A percentile compares a stretch with the other conserved stretches of the same genome.
Evolutionary conservation across 345 rosid genomes (phyloP).

Genomic region (Populus euphratica): DNA sequence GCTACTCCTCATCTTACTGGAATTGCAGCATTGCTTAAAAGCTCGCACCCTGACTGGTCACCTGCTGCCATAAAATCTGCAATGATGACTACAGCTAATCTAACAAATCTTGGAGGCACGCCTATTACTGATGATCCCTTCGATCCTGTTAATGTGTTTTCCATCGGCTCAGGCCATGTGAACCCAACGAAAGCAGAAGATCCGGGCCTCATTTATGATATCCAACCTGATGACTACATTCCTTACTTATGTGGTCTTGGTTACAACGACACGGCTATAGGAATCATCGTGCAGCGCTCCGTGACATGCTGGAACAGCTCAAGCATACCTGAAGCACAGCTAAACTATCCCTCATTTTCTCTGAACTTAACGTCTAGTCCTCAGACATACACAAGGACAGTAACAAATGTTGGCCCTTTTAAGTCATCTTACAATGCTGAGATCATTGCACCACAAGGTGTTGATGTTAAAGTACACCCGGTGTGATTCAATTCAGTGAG

Average conservation of each 20-base stretch:
- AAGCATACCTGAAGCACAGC: conserved; percentile 18
- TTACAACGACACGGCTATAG: conserved; percentile 1
- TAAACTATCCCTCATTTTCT: conserved; percentile 19
- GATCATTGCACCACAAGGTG: not conserved
- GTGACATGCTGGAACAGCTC: conserved; percentile 9
- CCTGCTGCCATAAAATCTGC: conserved; percentile 61
- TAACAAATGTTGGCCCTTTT: conserved; percentile 13
- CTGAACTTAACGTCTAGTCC: not conserved
- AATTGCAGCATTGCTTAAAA: conserved; percentile 51
- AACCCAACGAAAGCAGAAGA: conserved; percentile 39
- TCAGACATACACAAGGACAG: conserved; percentile 14
- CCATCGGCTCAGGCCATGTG: conserved; percentile 44
- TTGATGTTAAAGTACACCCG: conserved; percentile 8
- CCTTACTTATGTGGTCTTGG: conserved; percentile 12
- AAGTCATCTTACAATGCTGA: not conserved
- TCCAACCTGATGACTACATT: not conserved
- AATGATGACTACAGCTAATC: conserved; percentile 39
- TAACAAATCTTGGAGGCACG: not conserved
- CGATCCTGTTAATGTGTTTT: conserved; percentile 37
- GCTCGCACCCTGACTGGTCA: conserved; percentile 50
- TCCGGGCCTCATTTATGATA: conserved; percentile 50
- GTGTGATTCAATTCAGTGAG: not conserved
- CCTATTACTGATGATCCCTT: not conserved
- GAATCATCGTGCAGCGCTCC: not conserved
- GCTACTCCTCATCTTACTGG: conserved; percentile 56